Evolutionary conservation across 164 flowering plant species (phyloP).

Genomic region (Nelumbo lutea): DNA sequence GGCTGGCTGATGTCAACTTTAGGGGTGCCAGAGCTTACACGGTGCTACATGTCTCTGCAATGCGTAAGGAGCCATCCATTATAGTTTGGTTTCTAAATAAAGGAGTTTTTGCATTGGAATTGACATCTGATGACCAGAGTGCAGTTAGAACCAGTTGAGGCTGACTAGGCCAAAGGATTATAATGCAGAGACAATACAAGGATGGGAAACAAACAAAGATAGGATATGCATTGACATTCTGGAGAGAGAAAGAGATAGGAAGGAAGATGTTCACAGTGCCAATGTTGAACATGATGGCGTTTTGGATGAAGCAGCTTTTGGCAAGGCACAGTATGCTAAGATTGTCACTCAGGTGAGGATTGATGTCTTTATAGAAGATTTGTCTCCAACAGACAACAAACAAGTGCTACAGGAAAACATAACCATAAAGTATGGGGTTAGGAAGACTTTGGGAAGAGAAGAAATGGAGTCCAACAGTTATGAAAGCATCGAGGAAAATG

Average conservation of each 20-base stretch:
- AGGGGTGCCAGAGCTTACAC: slow-evolving; percentile 49
- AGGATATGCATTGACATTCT: slow-evolving; percentile 59
- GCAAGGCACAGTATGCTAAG: too few species aligned
- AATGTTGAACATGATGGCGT: too few species aligned
- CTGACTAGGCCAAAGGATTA: slow-evolving; percentile 70
- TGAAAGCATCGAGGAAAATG: too few species aligned
- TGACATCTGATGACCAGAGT: slow-evolving; percentile 49
- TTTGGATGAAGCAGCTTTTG: too few species aligned
- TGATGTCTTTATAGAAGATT: too few species aligned
- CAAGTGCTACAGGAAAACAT: too few species aligned
- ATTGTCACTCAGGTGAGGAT: too few species aligned
- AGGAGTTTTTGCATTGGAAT: slow-evolving; percentile 51
- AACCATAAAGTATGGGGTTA: too few species aligned
- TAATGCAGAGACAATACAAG: slow-evolving; percentile 40
- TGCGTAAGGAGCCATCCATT: slow-evolving; percentile 60
- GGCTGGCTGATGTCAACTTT: slow-evolving; percentile 47
- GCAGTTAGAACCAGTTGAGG: slow-evolving; percentile 54
- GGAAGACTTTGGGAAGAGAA: too few species aligned
- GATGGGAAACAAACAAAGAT: slow-evolving; percentile 56
- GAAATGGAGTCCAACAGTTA: too few species aligned
- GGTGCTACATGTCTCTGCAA: slow-evolving; percentile 71
- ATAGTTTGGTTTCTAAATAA: slow-evolving; percentile 50
- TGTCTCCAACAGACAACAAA: too few species aligned
- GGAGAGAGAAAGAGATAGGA: slow-evolving; percentile 37
- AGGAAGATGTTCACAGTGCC: too few species aligned